Evolutionary conservation across 78 protist genomes (phyloP).

Genomic region (Cyanophora paradoxa): DNA sequence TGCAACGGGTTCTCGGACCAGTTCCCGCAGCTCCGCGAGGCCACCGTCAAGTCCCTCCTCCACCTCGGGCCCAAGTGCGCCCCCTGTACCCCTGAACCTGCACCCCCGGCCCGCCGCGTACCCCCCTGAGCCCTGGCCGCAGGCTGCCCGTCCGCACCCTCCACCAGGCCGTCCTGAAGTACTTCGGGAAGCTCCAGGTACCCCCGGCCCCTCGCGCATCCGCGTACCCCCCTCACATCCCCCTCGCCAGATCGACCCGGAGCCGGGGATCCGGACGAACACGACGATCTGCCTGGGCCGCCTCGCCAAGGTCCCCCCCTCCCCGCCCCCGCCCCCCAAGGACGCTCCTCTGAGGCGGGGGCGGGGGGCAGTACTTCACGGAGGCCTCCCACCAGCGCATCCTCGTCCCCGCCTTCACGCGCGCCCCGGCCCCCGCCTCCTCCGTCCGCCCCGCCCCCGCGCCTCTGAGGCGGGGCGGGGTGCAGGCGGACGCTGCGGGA

Average conservation of each 20-base stretch:
- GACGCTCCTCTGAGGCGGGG: neutral
- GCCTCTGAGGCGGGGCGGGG: no score
- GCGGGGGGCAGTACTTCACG: slow-evolving; percentile 33
- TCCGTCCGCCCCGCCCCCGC: no score
- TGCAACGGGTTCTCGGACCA: slow-evolving; percentile 29
- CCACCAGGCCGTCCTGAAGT: slow-evolving; percentile 25
- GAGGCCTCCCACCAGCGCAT: neutral
- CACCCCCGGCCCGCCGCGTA: no score
- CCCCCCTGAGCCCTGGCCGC: no score
- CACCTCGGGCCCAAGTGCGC: slow-evolving; percentile 42
- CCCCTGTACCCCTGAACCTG: no score
- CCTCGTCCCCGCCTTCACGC: slow-evolving; percentile 51
- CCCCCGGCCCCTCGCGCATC: no score
- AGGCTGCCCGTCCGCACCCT: slow-evolving; percentile 23
- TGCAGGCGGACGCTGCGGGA: no score
- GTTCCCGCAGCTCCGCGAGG: slow-evolving; percentile 38
- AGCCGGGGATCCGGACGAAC: slow-evolving; percentile 66
- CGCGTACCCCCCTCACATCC: no score
- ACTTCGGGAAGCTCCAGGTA: slow-evolving; percentile 56
- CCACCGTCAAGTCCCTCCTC: slow-evolving; percentile 51
- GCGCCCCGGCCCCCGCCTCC: no score
- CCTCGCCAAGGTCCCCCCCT: no score
- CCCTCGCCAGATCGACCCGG: slow-evolving; percentile 66
- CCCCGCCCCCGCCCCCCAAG: neutral
- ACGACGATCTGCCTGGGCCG: slow-evolving; percentile 67